A percentile compares a stretch with the other conserved stretches of the same genome.
These are phyloP conservation scores for Huiozyma sinensis DNA, from an alignment of 805 yeast species.

Conservation along the genomic window DNA sequence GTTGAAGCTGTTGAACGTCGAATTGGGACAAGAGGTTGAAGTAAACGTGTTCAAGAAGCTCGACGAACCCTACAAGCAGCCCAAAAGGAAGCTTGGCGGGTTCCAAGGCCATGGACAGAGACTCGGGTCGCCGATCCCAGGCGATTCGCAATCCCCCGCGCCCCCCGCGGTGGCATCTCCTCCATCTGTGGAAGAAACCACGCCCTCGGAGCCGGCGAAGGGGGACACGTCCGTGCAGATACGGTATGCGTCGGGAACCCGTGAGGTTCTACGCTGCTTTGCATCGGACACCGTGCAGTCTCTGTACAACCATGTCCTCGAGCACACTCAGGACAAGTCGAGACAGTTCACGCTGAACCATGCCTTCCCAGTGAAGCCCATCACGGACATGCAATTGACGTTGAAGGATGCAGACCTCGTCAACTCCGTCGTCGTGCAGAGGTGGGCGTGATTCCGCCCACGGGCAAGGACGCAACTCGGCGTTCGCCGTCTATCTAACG, in stretches of 20 bases:
- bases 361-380: conserved; percentile 71
- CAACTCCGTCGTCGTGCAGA: conserved; percentile 83
- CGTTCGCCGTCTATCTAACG: background rate
- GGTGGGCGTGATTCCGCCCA: conserved; percentile 43
- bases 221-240: conserved; percentile 76
- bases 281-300: conserved; percentile 52
- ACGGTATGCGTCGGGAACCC: conserved; percentile 72
- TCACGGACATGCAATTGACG: conserved; percentile 45
- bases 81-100: conserved; percentile 52
- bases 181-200: conserved; percentile 12
- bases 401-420: conserved; percentile 67
- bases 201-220: conserved; percentile 2
- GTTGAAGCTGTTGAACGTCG: conserved; percentile 65
- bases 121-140: conserved; percentile 83
- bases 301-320: conserved; percentile 59
- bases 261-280: conserved; percentile 52
- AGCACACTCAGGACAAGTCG: conserved; percentile 31
- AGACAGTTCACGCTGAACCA: conserved; percentile 59
- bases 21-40: conserved; percentile 87
- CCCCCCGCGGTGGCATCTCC: conserved; percentile 7
- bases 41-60: conserved; percentile 72
- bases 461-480: no score
- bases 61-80: conserved; percentile 73
- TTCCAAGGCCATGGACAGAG: conserved; percentile 74
- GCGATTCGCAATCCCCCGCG: conserved; percentile 34